These are phyloP conservation scores for Begonia loranthoides DNA, from an alignment of 306 rosid genomes.

Conservation along the genomic window DNA sequence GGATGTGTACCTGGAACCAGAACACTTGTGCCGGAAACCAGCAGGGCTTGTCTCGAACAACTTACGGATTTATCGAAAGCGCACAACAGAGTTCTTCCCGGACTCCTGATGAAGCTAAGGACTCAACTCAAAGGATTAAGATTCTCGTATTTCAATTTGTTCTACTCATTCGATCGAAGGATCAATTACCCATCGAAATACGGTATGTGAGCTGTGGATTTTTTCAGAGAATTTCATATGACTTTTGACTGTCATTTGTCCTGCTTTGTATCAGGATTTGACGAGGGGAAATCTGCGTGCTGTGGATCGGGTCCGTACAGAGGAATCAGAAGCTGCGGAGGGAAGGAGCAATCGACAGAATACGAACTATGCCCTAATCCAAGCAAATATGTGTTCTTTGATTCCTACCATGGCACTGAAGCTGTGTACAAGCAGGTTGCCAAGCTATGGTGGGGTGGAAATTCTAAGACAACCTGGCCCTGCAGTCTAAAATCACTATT, in stretches of 20 bases:
- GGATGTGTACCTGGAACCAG: slow-evolving; percentile 22
- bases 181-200: slow-evolving; percentile 32
- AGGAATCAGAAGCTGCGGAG: slow-evolving; percentile 20
- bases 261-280: slow-evolving; percentile 12
- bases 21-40: slow-evolving; percentile 10
- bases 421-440: slow-evolving; percentile 16
- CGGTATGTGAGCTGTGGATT: slow-evolving; percentile 13
- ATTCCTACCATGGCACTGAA: slow-evolving; percentile 21
- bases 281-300: slow-evolving; percentile 18
- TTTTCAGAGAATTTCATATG: background rate
- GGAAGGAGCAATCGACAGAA: slow-evolving; percentile 3
- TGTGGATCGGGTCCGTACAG: slow-evolving; percentile 29
- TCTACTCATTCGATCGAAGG: background rate
- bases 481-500: slow-evolving; percentile 20
- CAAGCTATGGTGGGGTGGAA: slow-evolving; percentile 20
- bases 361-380: slow-evolving; percentile 19
- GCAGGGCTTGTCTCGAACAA: slow-evolving; percentile 18
- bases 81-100: slow-evolving; percentile 23
- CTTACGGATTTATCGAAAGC: slow-evolving; percentile 9
- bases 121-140: slow-evolving; percentile 30
- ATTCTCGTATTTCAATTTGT: slow-evolving; percentile 23
- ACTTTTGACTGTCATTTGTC: background rate
- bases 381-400: slow-evolving; percentile 20
- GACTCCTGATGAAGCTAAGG: slow-evolving; percentile 17
- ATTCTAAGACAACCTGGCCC: slow-evolving; percentile 9